Evolutionary conservation across 352 stramenopile species (phyloP).

Genomic region (Blastocystis sp.): DNA sequence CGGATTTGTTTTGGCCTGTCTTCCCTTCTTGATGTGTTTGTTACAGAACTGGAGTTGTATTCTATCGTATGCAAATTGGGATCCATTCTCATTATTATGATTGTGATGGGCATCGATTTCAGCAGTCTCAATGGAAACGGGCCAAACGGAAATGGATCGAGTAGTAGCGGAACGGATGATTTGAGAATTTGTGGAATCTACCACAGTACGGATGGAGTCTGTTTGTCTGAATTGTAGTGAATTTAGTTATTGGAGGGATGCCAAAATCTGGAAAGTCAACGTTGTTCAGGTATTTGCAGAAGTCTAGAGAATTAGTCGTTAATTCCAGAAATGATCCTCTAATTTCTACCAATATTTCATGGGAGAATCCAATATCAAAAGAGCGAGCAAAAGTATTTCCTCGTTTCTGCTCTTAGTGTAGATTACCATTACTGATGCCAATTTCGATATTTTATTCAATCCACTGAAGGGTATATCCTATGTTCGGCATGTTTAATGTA

Average conservation of each 20-base stretch:
- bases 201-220: neutral
- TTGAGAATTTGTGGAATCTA: conserved; percentile 8
- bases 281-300: neutral
- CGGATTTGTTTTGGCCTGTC: neutral
- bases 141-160: neutral
- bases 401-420: neutral
- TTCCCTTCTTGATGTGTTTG: neutral
- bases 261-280: neutral
- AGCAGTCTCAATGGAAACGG: neutral
- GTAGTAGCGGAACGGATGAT: neutral
- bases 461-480: neutral
- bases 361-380: neutral
- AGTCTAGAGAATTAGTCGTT: too few relatives aligned
- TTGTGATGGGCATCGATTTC: conserved; percentile 40
- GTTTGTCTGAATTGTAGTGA: conserved; percentile 8
- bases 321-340: neutral
- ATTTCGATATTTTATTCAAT: neutral
- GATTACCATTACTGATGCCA: neutral
- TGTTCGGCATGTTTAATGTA: neutral
- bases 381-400: neutral
- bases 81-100: neutral
- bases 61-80: neutral
- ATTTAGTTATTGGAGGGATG: neutral
- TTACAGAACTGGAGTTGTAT: neutral
- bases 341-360: neutral